phyloP scores from a whole-genome alignment of 2,329 filamentous ascomycete species.

The Phialophora verrucosa region DNA sequence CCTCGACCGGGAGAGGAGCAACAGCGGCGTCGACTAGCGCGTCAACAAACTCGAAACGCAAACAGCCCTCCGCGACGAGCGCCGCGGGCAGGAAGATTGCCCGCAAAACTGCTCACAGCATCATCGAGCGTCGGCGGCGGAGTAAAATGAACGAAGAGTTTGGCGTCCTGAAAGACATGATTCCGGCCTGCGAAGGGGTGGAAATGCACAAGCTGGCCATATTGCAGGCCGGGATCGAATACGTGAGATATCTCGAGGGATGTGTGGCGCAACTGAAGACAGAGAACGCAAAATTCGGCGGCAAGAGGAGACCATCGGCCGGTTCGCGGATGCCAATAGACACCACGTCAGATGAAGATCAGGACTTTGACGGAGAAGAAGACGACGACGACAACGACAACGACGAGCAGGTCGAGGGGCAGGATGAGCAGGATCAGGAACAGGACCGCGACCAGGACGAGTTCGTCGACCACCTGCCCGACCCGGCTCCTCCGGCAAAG shows the following conservation, averaged over 20 bases:
- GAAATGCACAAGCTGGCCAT: slow-evolving; percentile 99
- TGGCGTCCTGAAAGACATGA: slow-evolving; percentile 89
- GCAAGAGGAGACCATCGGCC: slow-evolving; percentile 1
- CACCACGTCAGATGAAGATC: slow-evolving; percentile 22
- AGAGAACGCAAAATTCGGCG: slow-evolving; percentile 30
- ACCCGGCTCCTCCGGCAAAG: slow-evolving; percentile 12
- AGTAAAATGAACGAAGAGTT: slow-evolving; percentile 99
- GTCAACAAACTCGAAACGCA: slow-evolving; percentile 67
- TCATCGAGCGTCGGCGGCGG: slow-evolving; percentile 86
- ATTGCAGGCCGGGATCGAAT: slow-evolving; percentile 94
- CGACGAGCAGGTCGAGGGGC: slow-evolving; percentile 6
- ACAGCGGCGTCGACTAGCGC: slow-evolving; percentile 37
- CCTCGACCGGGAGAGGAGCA: slow-evolving; percentile 14
- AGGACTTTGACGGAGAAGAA: slow-evolving; percentile 25
- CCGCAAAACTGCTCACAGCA: slow-evolving; percentile 91
- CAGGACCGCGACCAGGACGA: slow-evolving; percentile 23
- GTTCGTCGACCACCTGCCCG: slow-evolving; percentile 18
- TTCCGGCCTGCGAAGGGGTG: slow-evolving; percentile 87
- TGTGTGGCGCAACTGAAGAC: slow-evolving; percentile 79
- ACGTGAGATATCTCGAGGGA: slow-evolving; percentile 89
- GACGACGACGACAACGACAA: slow-evolving; percentile 24
- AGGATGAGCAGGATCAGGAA: slow-evolving; percentile 1
- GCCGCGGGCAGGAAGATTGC: slow-evolving; percentile 93
- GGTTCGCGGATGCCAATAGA: slow-evolving; percentile 7
- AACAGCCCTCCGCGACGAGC: slow-evolving; percentile 75